phyloP scores from a whole-genome alignment of 768 basidiomycete genomes.

The Mycena leptocephala region DNA sequence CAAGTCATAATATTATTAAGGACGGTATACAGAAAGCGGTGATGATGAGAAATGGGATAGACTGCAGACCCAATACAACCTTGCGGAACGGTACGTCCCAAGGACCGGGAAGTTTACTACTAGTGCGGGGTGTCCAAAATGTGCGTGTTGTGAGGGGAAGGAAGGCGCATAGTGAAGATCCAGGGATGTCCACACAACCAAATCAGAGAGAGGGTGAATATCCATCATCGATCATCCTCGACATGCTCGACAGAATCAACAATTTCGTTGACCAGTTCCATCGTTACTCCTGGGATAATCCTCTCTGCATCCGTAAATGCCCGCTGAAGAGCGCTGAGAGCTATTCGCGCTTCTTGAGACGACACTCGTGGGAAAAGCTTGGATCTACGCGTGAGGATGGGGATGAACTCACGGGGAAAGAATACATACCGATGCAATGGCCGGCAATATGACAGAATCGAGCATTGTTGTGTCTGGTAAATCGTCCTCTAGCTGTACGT shows the following conservation, averaged over 20 bases:
- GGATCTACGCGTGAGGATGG: constrained; percentile 14
- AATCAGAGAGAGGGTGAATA: not conserved
- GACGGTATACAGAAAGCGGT: constrained; percentile 43
- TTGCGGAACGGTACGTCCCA: constrained; percentile 27
- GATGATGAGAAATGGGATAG: constrained; percentile 30
- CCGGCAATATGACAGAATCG: constrained; percentile 95
- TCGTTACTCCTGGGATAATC: constrained; percentile 94
- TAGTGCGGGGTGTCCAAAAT: constrained; percentile 36
- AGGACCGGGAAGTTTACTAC: constrained; percentile 17
- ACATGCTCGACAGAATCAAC: constrained; percentile 94
- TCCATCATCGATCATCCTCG: constrained; percentile 76
- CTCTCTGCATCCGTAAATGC: constrained; percentile 97
- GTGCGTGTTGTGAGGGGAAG: constrained; percentile 26
- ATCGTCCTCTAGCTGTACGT: constrained; percentile 69
- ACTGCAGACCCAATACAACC: constrained; percentile 27
- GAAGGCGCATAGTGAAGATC: constrained; percentile 11
- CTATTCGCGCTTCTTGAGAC: constrained; percentile 92
- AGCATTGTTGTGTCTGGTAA: constrained; percentile 93
- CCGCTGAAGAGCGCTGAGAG: constrained; percentile 88
- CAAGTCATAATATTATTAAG: constrained; percentile 44
- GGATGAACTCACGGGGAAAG: not conserved
- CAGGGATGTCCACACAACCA: constrained; percentile 18
- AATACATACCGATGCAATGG: constrained; percentile 90
- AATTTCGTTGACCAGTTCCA: constrained; percentile 95
- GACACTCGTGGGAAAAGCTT: constrained; percentile 95